Conservation (phyloP, 805 yeast species). For the Zygosaccharomyces gambellarensis region DNA sequence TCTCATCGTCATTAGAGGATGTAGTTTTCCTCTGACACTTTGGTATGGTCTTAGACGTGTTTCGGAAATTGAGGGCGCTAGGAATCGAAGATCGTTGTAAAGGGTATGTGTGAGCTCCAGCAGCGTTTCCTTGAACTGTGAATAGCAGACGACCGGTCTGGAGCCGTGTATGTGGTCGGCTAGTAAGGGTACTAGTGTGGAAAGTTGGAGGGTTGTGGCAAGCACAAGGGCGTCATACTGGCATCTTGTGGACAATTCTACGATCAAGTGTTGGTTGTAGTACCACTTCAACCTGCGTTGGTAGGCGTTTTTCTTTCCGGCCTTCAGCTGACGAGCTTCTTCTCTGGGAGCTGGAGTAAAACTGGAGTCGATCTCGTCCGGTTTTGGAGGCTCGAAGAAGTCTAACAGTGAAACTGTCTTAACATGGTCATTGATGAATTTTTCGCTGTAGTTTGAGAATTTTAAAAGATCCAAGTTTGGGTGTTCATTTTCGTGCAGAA, state of each 20-base stretch:
- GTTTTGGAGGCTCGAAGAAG: slow-evolving; percentile 66
- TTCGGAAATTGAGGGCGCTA: slow-evolving; percentile 81
- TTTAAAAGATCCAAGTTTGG: slow-evolving; percentile 70
- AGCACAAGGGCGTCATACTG: slow-evolving; percentile 72
- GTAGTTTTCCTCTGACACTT: slow-evolving; percentile 89
- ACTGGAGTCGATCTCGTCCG: slow-evolving; percentile 41
- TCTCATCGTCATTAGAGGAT: slow-evolving; percentile 89
- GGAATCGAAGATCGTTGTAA: slow-evolving; percentile 58
- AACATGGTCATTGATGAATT: slow-evolving; percentile 49
- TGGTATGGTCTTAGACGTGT: slow-evolving; percentile 83
- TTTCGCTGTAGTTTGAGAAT: slow-evolving; percentile 59
- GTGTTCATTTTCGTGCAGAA: slow-evolving; percentile 90
- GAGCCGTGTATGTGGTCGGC: slow-evolving; percentile 74
- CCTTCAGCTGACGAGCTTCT: slow-evolving; percentile 51
- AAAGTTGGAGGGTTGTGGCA: slow-evolving; percentile 67
- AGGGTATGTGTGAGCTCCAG: slow-evolving; percentile 66
- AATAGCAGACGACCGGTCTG: slow-evolving; percentile 77
- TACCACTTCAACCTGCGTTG: slow-evolving; percentile 55
- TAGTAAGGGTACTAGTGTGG: slow-evolving; percentile 57
- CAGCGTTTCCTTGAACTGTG: slow-evolving; percentile 74
- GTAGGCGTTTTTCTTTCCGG: slow-evolving; percentile 61
- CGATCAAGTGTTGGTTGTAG: slow-evolving; percentile 36
- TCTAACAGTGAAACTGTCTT: slow-evolving; percentile 74
- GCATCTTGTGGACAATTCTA: slow-evolving; percentile 46
- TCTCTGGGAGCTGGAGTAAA: slow-evolving; percentile 41